phyloP scores from a whole-genome alignment of 176 grass and related monocot genomes.

The Urochloa ruziziensis region DNA sequence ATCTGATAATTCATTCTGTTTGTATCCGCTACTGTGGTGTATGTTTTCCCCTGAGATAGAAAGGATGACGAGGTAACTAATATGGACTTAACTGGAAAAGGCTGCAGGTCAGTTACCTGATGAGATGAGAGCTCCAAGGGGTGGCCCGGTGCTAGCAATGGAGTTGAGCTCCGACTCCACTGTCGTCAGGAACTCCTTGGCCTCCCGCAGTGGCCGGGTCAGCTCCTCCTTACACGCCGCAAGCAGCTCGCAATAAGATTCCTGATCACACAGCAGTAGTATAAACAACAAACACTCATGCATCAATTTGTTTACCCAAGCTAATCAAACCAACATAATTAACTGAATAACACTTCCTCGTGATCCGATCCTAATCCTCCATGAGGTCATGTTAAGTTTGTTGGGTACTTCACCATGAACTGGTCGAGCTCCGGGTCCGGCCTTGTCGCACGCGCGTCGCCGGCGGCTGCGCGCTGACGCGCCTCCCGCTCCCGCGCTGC shows the following conservation, averaged over 20 bases:
- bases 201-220: constrained; percentile 40
- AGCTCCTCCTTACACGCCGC: constrained; percentile 43
- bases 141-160: constrained; percentile 21
- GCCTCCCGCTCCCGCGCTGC: constrained; percentile 23
- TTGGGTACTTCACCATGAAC: constrained; percentile 40
- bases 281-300: background rate
- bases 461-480: constrained; percentile 31
- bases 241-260: constrained; percentile 41
- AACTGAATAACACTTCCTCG: background rate
- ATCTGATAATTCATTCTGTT: background rate
- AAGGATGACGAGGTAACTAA: background rate
- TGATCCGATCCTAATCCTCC: background rate
- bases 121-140: constrained; percentile 1
- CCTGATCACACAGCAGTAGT: constrained; percentile 31
- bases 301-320: too few relatives aligned
- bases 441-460: constrained; percentile 8
- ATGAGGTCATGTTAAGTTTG: background rate
- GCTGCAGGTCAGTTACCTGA: constrained; percentile 1
- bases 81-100: background rate
- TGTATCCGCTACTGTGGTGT: background rate
- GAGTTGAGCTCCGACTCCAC: constrained; percentile 44
- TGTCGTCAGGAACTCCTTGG: constrained; percentile 34
- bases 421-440: constrained; percentile 52
- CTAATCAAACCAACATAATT: too few relatives aligned
- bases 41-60: too few relatives aligned